Evolutionary conservation across 768 basidiomycete species (phyloP), one percentile per base, ranked within the genome.

Genomic region (Trametopsis cervina): DNA sequence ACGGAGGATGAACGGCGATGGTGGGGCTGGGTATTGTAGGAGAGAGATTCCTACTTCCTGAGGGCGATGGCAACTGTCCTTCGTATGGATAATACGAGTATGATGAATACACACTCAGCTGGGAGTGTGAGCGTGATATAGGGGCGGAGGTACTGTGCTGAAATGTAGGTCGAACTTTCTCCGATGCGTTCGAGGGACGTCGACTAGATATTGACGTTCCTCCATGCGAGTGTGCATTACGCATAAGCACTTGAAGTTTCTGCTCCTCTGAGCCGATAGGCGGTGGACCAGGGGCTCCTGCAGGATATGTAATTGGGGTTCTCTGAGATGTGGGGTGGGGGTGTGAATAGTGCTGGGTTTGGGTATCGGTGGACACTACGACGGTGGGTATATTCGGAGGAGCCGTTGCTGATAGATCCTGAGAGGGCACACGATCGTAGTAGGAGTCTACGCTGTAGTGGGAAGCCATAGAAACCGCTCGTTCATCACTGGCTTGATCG

Each of bases 51-150:
- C 54, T 53, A 24, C 60, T 64, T 42, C 61, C 63, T 4, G 77
- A 43, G 4, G 56, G 75, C 2, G 76, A 75, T 17, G 76, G 70
- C 11, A 60, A 51, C 10, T 67, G 54, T 41, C 68, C 69, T 36
- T 80, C 77, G 36, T 79, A 64, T 42, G 75, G 75, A 50, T 86
- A 86, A 59, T 75, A 85, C 4, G 84, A 85, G 57, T 85, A 85
- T 12, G 66, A 61, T 17, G 82, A 83, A 63, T 85, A 85, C 15
- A 83, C 49, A 51, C 68, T 69, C 24, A 63, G 68, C 3, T 47
- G 51, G 17, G 51, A 46, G 36, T 11, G 4, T 20, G 21, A 42
- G 58, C 9, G 71, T 51, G 18, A 21, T 24, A 17, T 18, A 26
- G 10, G 33, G 12, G 33, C 22, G 20, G 29, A 50, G 26, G 15